Conservation (phyloP, 23 red algal genomes). For the Chondrus crispus region DNA sequence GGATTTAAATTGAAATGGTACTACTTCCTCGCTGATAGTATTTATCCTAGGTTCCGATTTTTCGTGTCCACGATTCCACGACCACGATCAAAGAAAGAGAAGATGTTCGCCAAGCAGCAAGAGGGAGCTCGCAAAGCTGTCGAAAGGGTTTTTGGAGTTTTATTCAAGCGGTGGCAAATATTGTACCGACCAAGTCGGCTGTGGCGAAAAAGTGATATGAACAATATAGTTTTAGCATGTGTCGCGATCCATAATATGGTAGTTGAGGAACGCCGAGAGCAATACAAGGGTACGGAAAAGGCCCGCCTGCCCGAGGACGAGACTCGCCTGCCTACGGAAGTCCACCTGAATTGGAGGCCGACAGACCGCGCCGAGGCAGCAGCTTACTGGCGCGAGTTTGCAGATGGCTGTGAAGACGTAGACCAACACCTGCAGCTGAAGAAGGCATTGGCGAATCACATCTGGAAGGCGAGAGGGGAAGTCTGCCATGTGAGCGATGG, state of each 20-base stretch:
- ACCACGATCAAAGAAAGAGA: neutral
- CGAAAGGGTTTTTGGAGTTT: slow-evolving; percentile 37
- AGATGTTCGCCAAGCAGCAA: neutral
- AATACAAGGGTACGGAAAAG: neutral
- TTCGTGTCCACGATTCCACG: neutral
- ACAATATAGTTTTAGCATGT: neutral
- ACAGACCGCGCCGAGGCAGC: too few species aligned
- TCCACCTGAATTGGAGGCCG: too few species aligned
- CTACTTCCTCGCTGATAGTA: slow-evolving; percentile 22
- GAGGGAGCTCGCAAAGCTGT: neutral
- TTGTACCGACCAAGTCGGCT: neutral
- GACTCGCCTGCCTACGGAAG: too few species aligned
- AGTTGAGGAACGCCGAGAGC: neutral
- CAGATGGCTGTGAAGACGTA: too few species aligned
- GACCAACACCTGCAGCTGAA: too few species aligned
- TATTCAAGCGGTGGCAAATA: slow-evolving; percentile 2
- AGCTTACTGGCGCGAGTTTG: too few species aligned
- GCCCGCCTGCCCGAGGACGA: too few species aligned
- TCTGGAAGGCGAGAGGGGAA: too few species aligned
- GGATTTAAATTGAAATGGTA: neutral
- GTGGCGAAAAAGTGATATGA: neutral
- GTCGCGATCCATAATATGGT: neutral
- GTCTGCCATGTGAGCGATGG: too few species aligned
- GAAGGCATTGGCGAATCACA: too few species aligned
- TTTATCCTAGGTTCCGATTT: slow-evolving; percentile 7